Conservation (phyloP, 148 eudicot genomes). For the Silene conica region DNA sequence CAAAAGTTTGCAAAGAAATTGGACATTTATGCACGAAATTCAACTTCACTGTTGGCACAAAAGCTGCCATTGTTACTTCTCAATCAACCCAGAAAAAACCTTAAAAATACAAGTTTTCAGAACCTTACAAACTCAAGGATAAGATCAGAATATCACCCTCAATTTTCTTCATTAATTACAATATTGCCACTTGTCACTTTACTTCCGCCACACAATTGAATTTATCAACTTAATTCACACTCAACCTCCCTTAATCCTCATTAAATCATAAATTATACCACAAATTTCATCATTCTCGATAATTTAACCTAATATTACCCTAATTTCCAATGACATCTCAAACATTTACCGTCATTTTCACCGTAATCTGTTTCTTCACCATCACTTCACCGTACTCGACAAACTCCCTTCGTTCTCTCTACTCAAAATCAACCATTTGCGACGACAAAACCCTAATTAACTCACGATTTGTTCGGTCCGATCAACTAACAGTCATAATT, state of each 20-base stretch:
- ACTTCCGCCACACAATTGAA: slow-evolving; percentile 12
- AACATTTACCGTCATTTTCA: neutral
- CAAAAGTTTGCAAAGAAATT: slow-evolving; percentile 16
- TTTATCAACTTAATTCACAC: neutral
- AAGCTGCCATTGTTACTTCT: slow-evolving; percentile 33
- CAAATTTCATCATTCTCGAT: neutral
- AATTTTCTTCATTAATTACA: slow-evolving; percentile 11
- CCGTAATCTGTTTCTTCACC: slow-evolving; percentile 15
- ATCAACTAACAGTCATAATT: slow-evolving; percentile 68
- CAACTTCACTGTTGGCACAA: slow-evolving; percentile 30
- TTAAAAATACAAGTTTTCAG: neutral
- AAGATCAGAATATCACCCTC: slow-evolving; percentile 25
- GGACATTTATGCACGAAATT: slow-evolving; percentile 20
- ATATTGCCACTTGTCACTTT: slow-evolving; percentile 20
- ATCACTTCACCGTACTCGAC: slow-evolving; percentile 12
- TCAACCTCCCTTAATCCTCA: neutral
- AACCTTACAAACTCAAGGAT: slow-evolving; percentile 13
- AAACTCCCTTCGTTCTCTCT: slow-evolving; percentile 16
- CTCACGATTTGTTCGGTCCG: slow-evolving; percentile 40
- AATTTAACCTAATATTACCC: slow-evolving; percentile 3
- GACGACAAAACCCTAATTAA: slow-evolving; percentile 29
- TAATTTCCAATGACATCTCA: neutral
- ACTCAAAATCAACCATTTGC: slow-evolving; percentile 31
- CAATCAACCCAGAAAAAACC: slow-evolving; percentile 6
- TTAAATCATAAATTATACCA: neutral